phyloP scores from a whole-genome alignment of 805 yeast species.

The Sugiyamaella mastotermitis region DNA sequence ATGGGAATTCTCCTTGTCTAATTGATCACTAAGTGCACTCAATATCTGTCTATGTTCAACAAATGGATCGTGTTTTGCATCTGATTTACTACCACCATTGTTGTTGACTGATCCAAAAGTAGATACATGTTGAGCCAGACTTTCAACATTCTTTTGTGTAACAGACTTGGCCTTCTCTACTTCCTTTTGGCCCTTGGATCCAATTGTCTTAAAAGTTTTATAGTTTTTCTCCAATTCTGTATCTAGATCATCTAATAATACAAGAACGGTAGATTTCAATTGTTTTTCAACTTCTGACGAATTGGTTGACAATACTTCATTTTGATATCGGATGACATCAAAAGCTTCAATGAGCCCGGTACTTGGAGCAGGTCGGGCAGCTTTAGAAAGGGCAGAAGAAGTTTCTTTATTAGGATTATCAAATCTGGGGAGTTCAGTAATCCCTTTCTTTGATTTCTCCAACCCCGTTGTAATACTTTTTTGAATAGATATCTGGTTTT shows the following conservation, averaged over 20 bases:
- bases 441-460: conserved; percentile 31
- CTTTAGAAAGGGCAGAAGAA: conserved; percentile 3
- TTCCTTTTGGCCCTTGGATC: conserved; percentile 34
- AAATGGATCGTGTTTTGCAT: conserved; percentile 42
- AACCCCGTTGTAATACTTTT: conserved; percentile 24
- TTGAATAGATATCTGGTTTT: conserved; percentile 27
- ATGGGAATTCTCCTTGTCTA: conserved; percentile 41
- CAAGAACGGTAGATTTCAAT: conserved; percentile 35
- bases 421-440: conserved; percentile 32
- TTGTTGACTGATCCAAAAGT: conserved; percentile 26
- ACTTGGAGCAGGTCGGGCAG: conserved; percentile 12
- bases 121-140: conserved; percentile 30
- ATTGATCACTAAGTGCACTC: conserved; percentile 36
- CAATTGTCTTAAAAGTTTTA: conserved; percentile 34
- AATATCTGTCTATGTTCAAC: conserved; percentile 35
- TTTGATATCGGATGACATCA: conserved; percentile 25
- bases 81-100: conserved; percentile 27
- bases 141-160: conserved; percentile 36
- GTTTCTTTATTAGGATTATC: conserved; percentile 16
- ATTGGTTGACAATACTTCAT: conserved; percentile 31
- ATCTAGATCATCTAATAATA: conserved; percentile 37
- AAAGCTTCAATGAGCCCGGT: conserved; percentile 32
- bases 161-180: conserved; percentile 31
- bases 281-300: conserved; percentile 36
- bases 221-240: conserved; percentile 38